phyloP scores from a whole-genome alignment of 2,329 filamentous ascomycete species.

The Trichoderma simmonsii region DNA sequence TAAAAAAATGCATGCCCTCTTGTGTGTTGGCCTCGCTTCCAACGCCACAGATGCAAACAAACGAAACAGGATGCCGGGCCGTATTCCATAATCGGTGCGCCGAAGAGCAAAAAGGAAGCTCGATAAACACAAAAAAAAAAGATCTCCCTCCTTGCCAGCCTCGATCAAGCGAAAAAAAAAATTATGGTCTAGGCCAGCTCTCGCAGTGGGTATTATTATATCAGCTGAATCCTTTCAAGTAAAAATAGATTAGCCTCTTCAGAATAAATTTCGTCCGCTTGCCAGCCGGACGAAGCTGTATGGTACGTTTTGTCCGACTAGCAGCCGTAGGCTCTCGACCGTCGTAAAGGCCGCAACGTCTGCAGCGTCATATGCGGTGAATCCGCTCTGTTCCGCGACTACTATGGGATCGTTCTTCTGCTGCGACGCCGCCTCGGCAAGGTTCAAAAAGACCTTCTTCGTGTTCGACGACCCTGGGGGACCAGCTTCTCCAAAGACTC shows the following conservation, averaged over 20 bases:
- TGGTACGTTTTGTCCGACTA: slow-evolving; percentile 83
- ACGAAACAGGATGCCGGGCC: neutral
- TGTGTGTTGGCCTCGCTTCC: slow-evolving; percentile 5
- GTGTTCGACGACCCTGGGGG: slow-evolving; percentile 36
- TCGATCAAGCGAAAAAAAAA: neutral
- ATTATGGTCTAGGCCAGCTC: neutral
- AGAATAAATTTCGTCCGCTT: slow-evolving; percentile 50
- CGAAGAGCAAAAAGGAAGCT: neutral
- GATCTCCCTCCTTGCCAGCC: neutral
- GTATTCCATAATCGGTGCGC: neutral
- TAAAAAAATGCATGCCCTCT: neutral
- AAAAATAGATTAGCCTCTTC: slow-evolving; percentile 21
- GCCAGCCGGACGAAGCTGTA: slow-evolving; percentile 83
- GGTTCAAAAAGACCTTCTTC: slow-evolving; percentile 74
- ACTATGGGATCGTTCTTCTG: slow-evolving; percentile 65
- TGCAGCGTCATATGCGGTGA: slow-evolving; percentile 73
- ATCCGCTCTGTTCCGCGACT: slow-evolving; percentile 71
- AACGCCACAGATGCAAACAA: slow-evolving; percentile 15
- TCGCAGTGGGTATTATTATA: slow-evolving; percentile 12
- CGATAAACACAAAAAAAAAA: neutral
- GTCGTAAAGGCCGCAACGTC: slow-evolving; percentile 83
- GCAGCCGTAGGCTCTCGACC: slow-evolving; percentile 72
- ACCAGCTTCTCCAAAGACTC: slow-evolving; percentile 58
- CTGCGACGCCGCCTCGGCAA: slow-evolving; percentile 55
- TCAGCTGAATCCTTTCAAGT: neutral